Evolutionary conservation across 164 flowering plant species (phyloP), one percentile per base, ranked within the genome.

Genomic region (Houttuynia cordata): DNA sequence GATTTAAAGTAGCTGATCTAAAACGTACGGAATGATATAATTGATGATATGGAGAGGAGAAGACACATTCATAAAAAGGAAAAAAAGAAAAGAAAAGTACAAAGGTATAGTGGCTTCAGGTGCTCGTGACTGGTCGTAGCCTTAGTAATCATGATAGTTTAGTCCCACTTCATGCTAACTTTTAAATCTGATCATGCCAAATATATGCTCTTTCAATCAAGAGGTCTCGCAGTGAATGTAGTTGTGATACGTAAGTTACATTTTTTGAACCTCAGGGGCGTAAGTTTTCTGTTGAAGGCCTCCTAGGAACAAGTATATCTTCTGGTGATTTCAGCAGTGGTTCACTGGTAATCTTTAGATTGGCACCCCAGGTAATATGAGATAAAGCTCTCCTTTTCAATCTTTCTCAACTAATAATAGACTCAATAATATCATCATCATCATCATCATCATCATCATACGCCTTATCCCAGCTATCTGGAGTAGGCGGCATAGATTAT

Each of bases 281-380:
- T 42, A 93, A 86, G 62, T 93, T 93, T 70, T 93, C 98, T 21
- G 77, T 93, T 63, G 76, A 81, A 82, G 98, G 98, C 50, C 88
- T 93, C 59, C 59, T 93, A 67, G 97, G 96, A 7, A 73, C 77
- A 41, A 87, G 85, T 49, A 57, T 75, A 52, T 65, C 68, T 73
- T 70, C 83, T 12, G 61, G 51, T 67, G 59, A 80, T 68, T 90
- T 87, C 66, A 58, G 73, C 53, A 62, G 80, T 69, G 98, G 98
- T 67, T 62, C 85, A 42, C 50, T 93, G 71, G 96, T 90, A 69
- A 93, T 93, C 72, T 93, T 90, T 62, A 87, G 98, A n/a, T 78
- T 93, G 88, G 98, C 98, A n/a, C 98, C 96, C 20, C 97, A 93
- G 96, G 97, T 93, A 76, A 19, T 42, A 37, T 14, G 4, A 13